phyloP scores from a whole-genome alignment of 306 rosid species.

The Rubus parviflorus region DNA sequence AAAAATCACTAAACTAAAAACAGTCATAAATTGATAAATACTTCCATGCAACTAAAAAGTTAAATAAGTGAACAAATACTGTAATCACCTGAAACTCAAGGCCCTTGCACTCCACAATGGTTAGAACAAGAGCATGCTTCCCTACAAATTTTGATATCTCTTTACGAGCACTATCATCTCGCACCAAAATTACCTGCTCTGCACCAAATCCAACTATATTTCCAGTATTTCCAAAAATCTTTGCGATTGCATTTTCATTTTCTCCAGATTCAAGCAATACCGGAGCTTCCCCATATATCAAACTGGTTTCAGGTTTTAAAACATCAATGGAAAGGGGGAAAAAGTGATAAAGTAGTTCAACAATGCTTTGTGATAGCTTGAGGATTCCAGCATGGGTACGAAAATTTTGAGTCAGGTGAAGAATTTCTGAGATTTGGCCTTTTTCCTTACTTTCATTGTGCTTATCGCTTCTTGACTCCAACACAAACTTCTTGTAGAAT shows the following conservation, averaged over 20 bases:
- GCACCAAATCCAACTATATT: conserved; percentile 78
- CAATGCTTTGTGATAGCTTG: conserved; percentile 63
- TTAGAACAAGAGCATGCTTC: conserved; percentile 74
- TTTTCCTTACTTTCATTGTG: conserved; percentile 39
- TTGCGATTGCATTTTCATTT: conserved; percentile 56
- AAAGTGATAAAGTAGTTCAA: conserved; percentile 63
- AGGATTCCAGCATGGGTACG: conserved; percentile 76
- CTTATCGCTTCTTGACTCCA: conserved; percentile 31
- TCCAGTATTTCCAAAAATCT: conserved; percentile 59
- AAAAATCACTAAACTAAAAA: background rate
- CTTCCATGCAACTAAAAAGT: no score
- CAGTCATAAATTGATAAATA: conserved; percentile 40
- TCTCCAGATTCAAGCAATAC: conserved; percentile 54
- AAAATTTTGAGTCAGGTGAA: conserved; percentile 58
- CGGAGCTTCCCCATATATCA: conserved; percentile 67
- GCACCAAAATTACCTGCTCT: conserved; percentile 78
- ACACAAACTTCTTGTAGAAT: conserved; percentile 59
- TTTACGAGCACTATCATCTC: conserved; percentile 58
- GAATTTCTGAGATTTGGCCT: conserved; percentile 46
- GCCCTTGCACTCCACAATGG: conserved; percentile 81
- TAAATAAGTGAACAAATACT: background rate
- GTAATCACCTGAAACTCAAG: conserved; percentile 75
- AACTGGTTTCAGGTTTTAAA: conserved; percentile 72
- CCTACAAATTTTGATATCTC: conserved; percentile 51
- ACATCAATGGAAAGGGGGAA: conserved; percentile 66